Evolutionary conservation across 129 eudicot species (phyloP).

Genomic region (Artemisia annua): DNA sequence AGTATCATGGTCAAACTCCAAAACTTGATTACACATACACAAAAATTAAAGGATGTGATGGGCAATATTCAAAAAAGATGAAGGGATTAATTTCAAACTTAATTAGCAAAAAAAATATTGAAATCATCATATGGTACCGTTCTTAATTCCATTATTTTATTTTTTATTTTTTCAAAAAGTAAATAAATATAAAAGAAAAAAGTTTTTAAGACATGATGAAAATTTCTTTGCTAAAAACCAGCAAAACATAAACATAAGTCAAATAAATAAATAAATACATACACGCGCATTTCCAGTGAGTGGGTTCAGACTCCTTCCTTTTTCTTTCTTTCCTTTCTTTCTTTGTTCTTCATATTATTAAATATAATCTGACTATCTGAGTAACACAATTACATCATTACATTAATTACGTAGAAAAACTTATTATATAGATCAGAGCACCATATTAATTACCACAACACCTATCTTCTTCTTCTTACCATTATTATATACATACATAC

Average conservation of each 20-base stretch:
- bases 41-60: no score
- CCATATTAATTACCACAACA: conserved; percentile 19
- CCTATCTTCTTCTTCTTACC: not conserved
- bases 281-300: conserved; percentile 33
- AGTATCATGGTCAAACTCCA: no score
- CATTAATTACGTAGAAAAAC: conserved; percentile 25
- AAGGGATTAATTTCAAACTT: no score
- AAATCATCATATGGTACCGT: not conserved
- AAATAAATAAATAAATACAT: conserved; percentile 20
- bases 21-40: no score
- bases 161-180: no score
- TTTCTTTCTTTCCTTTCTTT: not conserved
- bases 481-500: not conserved
- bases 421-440: conserved; percentile 30
- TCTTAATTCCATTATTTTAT: not conserved
- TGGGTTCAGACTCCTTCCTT: not conserved
- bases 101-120: no score
- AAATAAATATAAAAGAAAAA: not conserved
- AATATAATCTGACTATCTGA: not conserved
- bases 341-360: not conserved
- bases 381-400: conserved; percentile 13
- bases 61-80: no score
- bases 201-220: conserved; percentile 6
- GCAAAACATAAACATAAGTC: conserved; percentile 29
- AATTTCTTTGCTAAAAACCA: conserved; percentile 15